Evolutionary conservation across 106 monocot genomes (phyloP).

Genomic region (Alisma plantagoaquatica): DNA sequence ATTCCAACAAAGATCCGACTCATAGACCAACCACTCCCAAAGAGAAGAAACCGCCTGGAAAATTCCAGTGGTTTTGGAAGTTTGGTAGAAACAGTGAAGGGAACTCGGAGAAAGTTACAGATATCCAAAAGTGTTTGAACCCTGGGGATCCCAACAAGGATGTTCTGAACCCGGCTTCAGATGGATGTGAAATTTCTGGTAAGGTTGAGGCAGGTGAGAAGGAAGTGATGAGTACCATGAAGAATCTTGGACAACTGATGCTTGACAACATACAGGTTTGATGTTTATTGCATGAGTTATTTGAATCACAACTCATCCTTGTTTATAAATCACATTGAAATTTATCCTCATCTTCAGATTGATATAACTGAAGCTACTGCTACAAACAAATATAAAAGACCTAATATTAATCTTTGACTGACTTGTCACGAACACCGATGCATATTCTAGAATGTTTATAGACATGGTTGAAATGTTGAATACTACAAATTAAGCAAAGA

Average conservation of each 20-base stretch:
- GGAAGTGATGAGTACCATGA: conserved; percentile 25
- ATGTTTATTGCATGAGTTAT: neutral
- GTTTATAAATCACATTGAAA: too few relatives aligned
- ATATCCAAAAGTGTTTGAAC: neutral
- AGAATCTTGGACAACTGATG: conserved; percentile 43
- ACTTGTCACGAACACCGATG: too few relatives aligned
- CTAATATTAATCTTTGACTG: too few relatives aligned
- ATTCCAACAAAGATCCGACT: conserved; percentile 2
- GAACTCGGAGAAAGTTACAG: conserved; percentile 10
- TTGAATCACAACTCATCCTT: neutral
- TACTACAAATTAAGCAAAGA: too few relatives aligned
- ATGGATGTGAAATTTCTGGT: conserved; percentile 5
- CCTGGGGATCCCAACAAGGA: conserved; percentile 2
- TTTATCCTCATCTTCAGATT: neutral
- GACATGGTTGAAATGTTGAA: too few relatives aligned
- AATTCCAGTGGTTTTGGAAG: conserved; percentile 58
- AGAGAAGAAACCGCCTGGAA: conserved; percentile 29
- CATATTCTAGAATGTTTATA: too few relatives aligned
- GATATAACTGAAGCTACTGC: neutral
- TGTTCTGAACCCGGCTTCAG: neutral
- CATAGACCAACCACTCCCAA: conserved; percentile 8
- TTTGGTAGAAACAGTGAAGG: conserved; percentile 32
- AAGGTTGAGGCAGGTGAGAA: conserved; percentile 22
- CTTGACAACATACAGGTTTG: conserved; percentile 57
- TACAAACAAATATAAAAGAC: too few relatives aligned